Evolutionary conservation across 257 asterid genomes (phyloP).

Genomic region (Solanum rostratum): DNA sequence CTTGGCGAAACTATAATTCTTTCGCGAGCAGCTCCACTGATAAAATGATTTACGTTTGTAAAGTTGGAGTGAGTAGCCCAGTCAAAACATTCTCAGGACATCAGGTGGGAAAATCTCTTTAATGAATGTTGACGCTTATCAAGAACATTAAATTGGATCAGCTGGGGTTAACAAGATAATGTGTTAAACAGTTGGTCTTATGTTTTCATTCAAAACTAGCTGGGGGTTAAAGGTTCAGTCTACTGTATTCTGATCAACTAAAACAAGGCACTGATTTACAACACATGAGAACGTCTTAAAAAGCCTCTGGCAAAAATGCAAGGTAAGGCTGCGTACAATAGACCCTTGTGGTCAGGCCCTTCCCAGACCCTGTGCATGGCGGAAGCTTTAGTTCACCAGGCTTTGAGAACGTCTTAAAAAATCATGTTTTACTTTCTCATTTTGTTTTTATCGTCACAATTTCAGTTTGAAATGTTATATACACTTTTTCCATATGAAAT

Average conservation of each 20-base stretch:
- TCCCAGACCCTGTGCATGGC: too few relatives aligned
- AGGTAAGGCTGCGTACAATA: too few relatives aligned
- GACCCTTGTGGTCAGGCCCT: too few relatives aligned
- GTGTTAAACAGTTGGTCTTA: not conserved
- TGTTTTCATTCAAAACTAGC: not conserved
- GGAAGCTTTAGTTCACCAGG: too few relatives aligned
- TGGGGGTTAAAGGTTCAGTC: not conserved
- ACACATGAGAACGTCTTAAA: not conserved
- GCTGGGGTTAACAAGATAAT: not conserved
- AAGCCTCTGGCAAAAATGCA: too few relatives aligned
- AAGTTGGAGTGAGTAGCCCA: constrained; percentile 74
- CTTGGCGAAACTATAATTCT: constrained; percentile 72
- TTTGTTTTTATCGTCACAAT: not conserved
- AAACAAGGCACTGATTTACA: not conserved
- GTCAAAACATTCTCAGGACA: constrained; percentile 65
- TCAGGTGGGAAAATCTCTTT: constrained; percentile 33
- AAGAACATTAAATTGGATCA: too few relatives aligned
- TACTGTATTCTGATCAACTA: not conserved
- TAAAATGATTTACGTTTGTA: constrained; percentile 78
- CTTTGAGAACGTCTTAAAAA: too few relatives aligned
- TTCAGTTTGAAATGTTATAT: not conserved
- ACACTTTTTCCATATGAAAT: not conserved
- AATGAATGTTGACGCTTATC: not conserved
- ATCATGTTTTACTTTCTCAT: not conserved
- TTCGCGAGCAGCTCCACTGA: constrained; percentile 91